phyloP scores from a whole-genome alignment of 225 moss, liverwort and hornwort genomes.

The Pleurozium schreberi region DNA sequence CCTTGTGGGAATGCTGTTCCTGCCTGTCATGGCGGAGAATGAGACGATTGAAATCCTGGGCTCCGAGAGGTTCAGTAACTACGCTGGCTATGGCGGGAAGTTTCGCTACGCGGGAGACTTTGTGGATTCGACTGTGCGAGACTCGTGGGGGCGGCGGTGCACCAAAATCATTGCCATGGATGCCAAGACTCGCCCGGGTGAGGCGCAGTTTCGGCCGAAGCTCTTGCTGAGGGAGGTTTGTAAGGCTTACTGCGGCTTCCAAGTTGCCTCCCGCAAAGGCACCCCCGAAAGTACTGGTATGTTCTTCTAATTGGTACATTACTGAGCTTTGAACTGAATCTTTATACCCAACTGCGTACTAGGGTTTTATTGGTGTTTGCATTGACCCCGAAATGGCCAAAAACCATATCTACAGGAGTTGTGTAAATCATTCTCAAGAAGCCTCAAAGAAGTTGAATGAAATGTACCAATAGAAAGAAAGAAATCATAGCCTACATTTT shows the following conservation, averaged over 20 bases:
- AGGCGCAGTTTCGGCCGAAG: conserved; percentile 13
- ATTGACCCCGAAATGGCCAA: neutral
- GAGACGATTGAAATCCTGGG: conserved; percentile 25
- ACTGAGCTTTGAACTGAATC: neutral
- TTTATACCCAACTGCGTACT: neutral
- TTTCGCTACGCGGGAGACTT: conserved; percentile 21
- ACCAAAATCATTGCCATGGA: conserved; percentile 29
- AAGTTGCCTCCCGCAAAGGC: neutral
- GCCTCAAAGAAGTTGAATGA: neutral
- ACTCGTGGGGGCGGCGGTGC: conserved; percentile 7
- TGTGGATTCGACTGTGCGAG: conserved; percentile 10
- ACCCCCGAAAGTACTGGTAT: neutral
- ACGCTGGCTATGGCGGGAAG: conserved; percentile 22
- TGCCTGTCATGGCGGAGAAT: conserved; percentile 42
- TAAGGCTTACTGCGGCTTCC: conserved; percentile 33
- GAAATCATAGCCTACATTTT: neutral
- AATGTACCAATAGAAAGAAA: neutral
- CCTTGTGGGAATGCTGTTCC: conserved; percentile 33
- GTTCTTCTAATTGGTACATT: neutral
- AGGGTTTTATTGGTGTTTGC: neutral
- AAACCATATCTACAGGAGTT: neutral
- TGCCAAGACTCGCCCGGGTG: conserved; percentile 25
- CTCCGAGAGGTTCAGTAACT: conserved; percentile 16
- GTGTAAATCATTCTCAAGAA: neutral
- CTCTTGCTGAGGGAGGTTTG: conserved; percentile 18